These are phyloP conservation scores for Samsoniella hepiali DNA, from an alignment of 2,329 filamentous ascomycete species.

Conservation along the genomic window DNA sequence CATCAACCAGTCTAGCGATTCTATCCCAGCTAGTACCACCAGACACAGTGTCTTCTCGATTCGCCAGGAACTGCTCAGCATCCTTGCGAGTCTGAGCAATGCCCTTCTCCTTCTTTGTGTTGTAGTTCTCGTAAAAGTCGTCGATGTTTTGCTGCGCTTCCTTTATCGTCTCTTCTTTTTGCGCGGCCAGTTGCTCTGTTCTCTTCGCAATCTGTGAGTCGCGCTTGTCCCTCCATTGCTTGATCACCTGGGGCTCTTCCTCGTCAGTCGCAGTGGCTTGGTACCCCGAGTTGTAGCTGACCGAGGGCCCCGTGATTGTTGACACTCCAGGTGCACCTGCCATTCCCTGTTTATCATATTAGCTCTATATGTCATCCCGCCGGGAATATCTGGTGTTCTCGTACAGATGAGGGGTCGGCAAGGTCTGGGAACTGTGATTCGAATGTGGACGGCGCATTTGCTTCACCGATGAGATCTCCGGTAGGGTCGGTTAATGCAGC, in stretches of 20 bases:
- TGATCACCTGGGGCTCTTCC: slow-evolving; percentile 83
- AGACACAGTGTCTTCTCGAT: slow-evolving; percentile 85
- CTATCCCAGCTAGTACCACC: slow-evolving; percentile 98
- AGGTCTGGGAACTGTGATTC: slow-evolving; percentile 91
- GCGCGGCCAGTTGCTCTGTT: slow-evolving; percentile 75
- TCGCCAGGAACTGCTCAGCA: slow-evolving; percentile 86
- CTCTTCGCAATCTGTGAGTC: slow-evolving; percentile 80
- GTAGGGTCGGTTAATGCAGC: slow-evolving; percentile 61
- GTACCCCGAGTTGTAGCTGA: slow-evolving; percentile 61
- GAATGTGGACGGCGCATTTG: slow-evolving; percentile 58
- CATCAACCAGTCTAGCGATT: slow-evolving; percentile 94
- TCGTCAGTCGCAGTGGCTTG: slow-evolving; percentile 61
- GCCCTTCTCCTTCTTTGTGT: slow-evolving; percentile 93
- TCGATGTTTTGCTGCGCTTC: slow-evolving; percentile 94
- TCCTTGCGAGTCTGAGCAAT: slow-evolving; percentile 86
- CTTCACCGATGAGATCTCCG: slow-evolving; percentile 70
- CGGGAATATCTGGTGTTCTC: slow-evolving; percentile 12
- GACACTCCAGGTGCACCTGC: slow-evolving; percentile 29
- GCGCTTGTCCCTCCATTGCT: slow-evolving; percentile 87
- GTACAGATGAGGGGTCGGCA: slow-evolving; percentile 36
- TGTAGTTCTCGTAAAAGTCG: slow-evolving; percentile 99
- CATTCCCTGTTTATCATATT: slow-evolving; percentile 27
- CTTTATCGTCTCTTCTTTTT: slow-evolving; percentile 81
- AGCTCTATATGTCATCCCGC: slow-evolving; percentile 18
- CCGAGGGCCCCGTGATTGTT: slow-evolving; percentile 68